These are phyloP conservation scores for Boletus subcaerulescens DNA, from an alignment of 768 basidiomycete genomes.

Conservation along the genomic window DNA sequence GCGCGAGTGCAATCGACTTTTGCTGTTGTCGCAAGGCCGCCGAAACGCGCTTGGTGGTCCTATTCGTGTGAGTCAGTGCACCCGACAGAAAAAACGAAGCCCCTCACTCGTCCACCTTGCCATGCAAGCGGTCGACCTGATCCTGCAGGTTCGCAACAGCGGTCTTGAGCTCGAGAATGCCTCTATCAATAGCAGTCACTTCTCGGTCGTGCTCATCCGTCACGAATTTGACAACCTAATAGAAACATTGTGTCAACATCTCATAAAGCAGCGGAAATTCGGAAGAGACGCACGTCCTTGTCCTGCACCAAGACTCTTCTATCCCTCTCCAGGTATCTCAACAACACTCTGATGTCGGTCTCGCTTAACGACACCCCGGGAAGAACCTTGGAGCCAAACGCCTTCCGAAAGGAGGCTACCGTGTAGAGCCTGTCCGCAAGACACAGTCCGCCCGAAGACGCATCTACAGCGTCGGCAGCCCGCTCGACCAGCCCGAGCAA, in stretches of 20 bases:
- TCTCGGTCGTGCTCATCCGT: conserved; percentile 33
- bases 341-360: conserved; percentile 62
- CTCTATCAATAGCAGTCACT: conserved; percentile 77
- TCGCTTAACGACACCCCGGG: conserved; percentile 50
- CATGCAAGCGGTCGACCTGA: conserved; percentile 68
- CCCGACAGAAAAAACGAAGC: neutral
- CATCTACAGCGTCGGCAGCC: conserved; percentile 57
- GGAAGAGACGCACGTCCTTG: conserved; percentile 51
- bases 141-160: conserved; percentile 64
- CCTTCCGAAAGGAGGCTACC: conserved; percentile 54
- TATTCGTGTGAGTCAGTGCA: conserved; percentile 26
- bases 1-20: conserved; percentile 69
- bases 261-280: neutral
- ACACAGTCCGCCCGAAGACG: conserved; percentile 40
- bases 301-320: conserved; percentile 58
- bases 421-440: conserved; percentile 63
- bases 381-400: conserved; percentile 48
- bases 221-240: conserved; percentile 81
- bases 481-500: conserved; percentile 59
- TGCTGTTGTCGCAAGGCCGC: conserved; percentile 64
- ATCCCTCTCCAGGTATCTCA: conserved; percentile 82
- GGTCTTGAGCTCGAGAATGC: conserved; percentile 75
- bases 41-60: conserved; percentile 65
- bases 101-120: conserved; percentile 69
- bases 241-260: neutral